Base-by-base conservation (phyloP, 441 rosid species). In the Eugenia klotzschiana region DNA sequence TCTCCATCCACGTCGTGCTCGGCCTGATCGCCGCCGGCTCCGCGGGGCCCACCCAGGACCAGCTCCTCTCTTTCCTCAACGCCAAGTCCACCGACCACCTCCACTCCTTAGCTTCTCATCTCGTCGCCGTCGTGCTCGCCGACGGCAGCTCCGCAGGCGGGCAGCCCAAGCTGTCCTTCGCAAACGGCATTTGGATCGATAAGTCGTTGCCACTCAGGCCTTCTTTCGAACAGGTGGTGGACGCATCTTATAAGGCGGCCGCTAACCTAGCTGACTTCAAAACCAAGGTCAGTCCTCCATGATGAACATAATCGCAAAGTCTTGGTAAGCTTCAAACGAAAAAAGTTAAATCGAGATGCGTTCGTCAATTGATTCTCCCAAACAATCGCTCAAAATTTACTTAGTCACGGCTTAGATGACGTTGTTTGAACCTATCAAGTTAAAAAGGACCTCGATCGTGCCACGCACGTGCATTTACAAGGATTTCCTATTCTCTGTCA, bases 141-240 rank as follows among this genome's bases (percentile, higher is more conserved):
- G 95, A 96, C 82, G 98, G 95, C 3, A 91, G 92, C 82, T 81
- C 86, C 56, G 54, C 41, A 15, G 96, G 97, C 56, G 98, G 99
- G 4, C n/a, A n/a, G n/a, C 96, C 97, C 22, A 85, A 82, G 18
- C 86, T 94, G 89, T 89, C 96, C 0, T 86, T 89, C 3, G 94
- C 94, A 41, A 92, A 92, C 10, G 94, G 98, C 13, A 90, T 90
- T 26, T 96, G 99, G 99, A 80, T 94, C 55, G 95, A 96, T 51
- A 84, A 85, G 77, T 91, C 94, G 27, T 90, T 94, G 5, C 85
- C 96, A 51, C 85, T 96, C 57, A 94, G 83, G 83, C 87, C 86
- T 51, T 89, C 94, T 64, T 94, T 94, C 88, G 91, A 92, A 86
- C 82, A 92, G 85, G 87, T 94, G 51, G 87, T 90, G 81, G 91